Base-by-base conservation (phyloP, 176 grass and related monocot species). In the Zea luxurians region DNA sequence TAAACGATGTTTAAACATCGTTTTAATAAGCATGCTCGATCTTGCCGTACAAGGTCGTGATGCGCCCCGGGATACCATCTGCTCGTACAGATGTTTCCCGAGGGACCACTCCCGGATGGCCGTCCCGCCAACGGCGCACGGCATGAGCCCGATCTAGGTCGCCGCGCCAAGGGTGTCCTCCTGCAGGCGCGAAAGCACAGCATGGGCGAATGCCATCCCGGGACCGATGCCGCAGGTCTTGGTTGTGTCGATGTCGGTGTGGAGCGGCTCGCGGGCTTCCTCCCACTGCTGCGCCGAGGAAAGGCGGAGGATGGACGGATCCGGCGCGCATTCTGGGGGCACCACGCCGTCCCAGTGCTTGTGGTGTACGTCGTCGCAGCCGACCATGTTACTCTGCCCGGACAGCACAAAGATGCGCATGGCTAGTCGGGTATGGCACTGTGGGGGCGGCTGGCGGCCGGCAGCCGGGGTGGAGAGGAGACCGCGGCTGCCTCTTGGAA, bases 321-420 rank as follows among this genome's bases (percentile, higher is more conserved):
- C 57, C 68, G 91, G 77, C 16, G 61, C 48, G 85, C 87, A 90
- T 77, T 90, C 89, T 5, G 86, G 42, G 2, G 94, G 89, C 6
- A 97, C 84, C 47, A 93, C 77, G 41, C 89, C 87, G 85, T 97
- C 87, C 94, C 94, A 97, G 74, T 49, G 78, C 35, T 59, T 48
- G 64, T 66, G 77, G 69, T 73, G 75, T 50, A 97, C 91, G 61
- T 91, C 94, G 66, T 91, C 94, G 7, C 91, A 86, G 44, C 94
- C 94, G 13, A 91, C 44, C 94, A 97, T 97, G 85, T 93, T 93
- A 80, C 94, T 97, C 89, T 97, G 94, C 7, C 94, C 91, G 3
- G 94, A 91, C 6, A 97, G 81, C 47, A 97, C 74, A 68, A 97
- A 97, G 75, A 90, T 67, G 41, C 86, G 91, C 84, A 84, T 88